These are phyloP conservation scores for Calonectria fujianensis DNA, from an alignment of 2,329 filamentous ascomycete species.

Conservation along the genomic window DNA sequence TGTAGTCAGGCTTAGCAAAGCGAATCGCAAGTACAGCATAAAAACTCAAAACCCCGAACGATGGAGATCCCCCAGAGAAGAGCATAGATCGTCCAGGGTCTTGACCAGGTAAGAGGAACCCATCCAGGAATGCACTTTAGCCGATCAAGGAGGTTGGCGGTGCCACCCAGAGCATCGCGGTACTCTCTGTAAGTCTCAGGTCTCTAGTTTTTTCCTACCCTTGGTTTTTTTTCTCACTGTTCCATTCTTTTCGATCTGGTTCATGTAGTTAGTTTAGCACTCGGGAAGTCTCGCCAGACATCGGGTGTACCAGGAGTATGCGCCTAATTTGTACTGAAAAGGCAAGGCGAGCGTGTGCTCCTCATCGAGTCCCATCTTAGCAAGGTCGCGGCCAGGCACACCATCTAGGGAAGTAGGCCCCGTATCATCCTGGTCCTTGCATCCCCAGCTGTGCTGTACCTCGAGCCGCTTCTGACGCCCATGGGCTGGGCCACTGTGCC, in stretches of 20 bases:
- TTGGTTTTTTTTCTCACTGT: neutral
- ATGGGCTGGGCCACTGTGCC: conserved; percentile 4
- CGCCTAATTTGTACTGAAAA: conserved; percentile 28
- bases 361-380: conserved; percentile 18
- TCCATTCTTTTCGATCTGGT: neutral
- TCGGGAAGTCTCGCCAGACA: conserved; percentile 33
- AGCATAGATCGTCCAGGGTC: conserved; percentile 26
- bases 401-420: conserved; percentile 36
- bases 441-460: conserved; percentile 32
- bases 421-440: conserved; percentile 44
- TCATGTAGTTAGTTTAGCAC: conserved; percentile 23
- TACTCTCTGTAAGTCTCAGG: neutral
- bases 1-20: conserved; percentile 23
- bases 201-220: neutral
- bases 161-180: neutral
- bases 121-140: neutral
- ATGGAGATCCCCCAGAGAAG: conserved; percentile 31
- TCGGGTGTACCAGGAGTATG: conserved; percentile 30
- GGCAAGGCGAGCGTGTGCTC: conserved; percentile 28
- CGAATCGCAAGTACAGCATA: conserved; percentile 20
- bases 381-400: conserved; percentile 40
- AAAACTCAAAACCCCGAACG: conserved; percentile 32
- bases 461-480: conserved; percentile 35
- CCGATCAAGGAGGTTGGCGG: neutral
- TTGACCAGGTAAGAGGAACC: neutral